Conservation (phyloP, 2,329 filamentous ascomycete genomes). For the Cladosporium sp. region DNA sequence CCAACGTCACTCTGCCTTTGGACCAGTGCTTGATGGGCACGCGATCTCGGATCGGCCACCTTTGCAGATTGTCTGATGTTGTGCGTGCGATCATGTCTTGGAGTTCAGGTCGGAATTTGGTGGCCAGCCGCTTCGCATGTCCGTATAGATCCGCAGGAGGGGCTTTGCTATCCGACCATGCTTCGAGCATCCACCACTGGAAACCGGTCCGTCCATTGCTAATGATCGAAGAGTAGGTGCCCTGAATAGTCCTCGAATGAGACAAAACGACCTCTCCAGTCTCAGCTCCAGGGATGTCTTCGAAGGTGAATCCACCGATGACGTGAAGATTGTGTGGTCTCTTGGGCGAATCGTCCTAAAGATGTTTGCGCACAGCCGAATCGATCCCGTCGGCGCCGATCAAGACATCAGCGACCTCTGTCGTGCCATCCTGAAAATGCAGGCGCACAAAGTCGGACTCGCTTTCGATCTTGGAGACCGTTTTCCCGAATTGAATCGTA, state of each 20-base stretch:
- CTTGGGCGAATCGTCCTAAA: not conserved
- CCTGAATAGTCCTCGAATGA: not conserved
- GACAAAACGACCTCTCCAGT: conserved; percentile 18
- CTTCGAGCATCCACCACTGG: conserved; percentile 30
- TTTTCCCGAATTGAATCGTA: conserved; percentile 23
- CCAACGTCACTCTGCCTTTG: conserved; percentile 31
- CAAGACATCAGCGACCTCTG: conserved; percentile 32
- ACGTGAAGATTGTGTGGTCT: conserved; percentile 22
- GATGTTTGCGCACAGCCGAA: conserved; percentile 26
- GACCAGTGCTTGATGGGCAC: conserved; percentile 42
- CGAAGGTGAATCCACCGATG: conserved; percentile 39
- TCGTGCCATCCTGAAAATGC: not conserved
- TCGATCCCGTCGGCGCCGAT: conserved; percentile 35
- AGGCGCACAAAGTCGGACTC: not conserved
- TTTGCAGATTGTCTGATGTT: conserved; percentile 40
- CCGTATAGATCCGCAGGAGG: conserved; percentile 46
- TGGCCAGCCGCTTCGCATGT: conserved; percentile 40
- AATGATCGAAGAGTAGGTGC: not conserved
- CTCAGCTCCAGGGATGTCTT: conserved; percentile 33
- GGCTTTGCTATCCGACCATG: conserved; percentile 42
- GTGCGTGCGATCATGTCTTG: conserved; percentile 38
- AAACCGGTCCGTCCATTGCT: not conserved
- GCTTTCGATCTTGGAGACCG: not conserved
- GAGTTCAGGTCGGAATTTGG: conserved; percentile 41
- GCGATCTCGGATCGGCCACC: conserved; percentile 50